Conservation (phyloP, 768 basidiomycete genomes). For the Xerocomellus chrysenteron region DNA sequence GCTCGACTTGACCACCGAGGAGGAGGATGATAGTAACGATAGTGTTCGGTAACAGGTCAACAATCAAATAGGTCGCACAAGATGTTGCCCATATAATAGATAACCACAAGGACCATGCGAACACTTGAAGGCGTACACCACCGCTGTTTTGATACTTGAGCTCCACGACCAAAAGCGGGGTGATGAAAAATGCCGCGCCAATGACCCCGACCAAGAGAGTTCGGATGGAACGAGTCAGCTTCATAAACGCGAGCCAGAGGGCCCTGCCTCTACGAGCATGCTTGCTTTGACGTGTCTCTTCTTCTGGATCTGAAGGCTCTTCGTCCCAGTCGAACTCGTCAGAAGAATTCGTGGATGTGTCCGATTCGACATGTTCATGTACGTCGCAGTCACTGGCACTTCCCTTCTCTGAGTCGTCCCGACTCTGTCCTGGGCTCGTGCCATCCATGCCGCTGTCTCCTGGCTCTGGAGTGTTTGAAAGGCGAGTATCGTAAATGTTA, state of each 20-base stretch:
- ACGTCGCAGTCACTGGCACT: constrained; percentile 9
- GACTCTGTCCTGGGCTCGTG: background rate
- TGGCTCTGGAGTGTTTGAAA: constrained; percentile 7
- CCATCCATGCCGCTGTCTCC: background rate
- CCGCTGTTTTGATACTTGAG: constrained; percentile 51
- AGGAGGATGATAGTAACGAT: constrained; percentile 53
- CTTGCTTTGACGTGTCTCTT: constrained; percentile 22
- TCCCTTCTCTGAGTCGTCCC: constrained; percentile 7
- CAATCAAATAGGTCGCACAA: constrained; percentile 60
- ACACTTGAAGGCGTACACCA: constrained; percentile 53
- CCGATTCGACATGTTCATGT: constrained; percentile 22
- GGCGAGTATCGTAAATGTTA: constrained; percentile 1
- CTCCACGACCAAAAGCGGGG: constrained; percentile 68
- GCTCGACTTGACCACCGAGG: constrained; percentile 62
- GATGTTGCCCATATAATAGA: constrained; percentile 63
- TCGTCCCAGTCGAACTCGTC: constrained; percentile 80
- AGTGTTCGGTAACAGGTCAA: constrained; percentile 60
- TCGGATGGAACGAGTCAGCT: constrained; percentile 57
- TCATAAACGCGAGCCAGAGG: constrained; percentile 66
- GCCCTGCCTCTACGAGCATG: constrained; percentile 63
- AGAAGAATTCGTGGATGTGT: constrained; percentile 55
- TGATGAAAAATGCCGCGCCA: constrained; percentile 62
- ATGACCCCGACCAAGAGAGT: constrained; percentile 58
- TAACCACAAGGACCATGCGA: constrained; percentile 67
- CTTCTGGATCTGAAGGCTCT: constrained; percentile 38